These are phyloP conservation scores for Venustampulla echinocandica DNA, from an alignment of 495 filamentous ascomycete genomes.

Conservation along the genomic window DNA sequence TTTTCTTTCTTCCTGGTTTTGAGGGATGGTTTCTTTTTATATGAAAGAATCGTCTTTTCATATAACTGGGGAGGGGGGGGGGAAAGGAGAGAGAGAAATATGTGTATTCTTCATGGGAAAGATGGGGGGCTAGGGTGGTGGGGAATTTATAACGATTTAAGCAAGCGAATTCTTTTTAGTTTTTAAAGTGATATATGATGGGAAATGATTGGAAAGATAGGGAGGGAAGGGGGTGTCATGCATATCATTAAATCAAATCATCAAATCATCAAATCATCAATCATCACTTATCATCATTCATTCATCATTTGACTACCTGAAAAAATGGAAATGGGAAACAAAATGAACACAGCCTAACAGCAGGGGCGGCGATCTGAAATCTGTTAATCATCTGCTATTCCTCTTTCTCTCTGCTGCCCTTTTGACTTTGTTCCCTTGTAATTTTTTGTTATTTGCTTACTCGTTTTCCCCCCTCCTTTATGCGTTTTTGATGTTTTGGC, in stretches of 20 bases:
- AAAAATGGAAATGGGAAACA: too few relatives aligned
- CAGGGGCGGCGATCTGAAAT: not conserved
- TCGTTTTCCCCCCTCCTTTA: too few relatives aligned
- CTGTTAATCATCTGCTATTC: not conserved
- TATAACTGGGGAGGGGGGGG: too few relatives aligned
- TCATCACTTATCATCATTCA: too few relatives aligned
- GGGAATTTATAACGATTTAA: too few relatives aligned
- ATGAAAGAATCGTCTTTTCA: too few relatives aligned
- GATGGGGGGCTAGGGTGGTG: not conserved
- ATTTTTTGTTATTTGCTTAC: not conserved
- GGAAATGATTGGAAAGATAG: not conserved
- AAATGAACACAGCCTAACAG: too few relatives aligned
- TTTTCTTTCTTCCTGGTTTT: not conserved
- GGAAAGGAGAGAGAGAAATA: too few relatives aligned
- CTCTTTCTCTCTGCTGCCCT: not conserved
- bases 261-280: not conserved
- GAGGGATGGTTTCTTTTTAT: too few relatives aligned
- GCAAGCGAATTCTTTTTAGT: not conserved
- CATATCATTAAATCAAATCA: not conserved
- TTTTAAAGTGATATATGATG: not conserved
- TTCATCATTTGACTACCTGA: too few relatives aligned
- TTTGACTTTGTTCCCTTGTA: not conserved
- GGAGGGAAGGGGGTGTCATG: not conserved
- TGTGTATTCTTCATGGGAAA: too few relatives aligned
- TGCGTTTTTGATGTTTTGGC: too few relatives aligned